Conservation (phyloP, 306 rosid genomes). For the Lupinus albus region DNA sequence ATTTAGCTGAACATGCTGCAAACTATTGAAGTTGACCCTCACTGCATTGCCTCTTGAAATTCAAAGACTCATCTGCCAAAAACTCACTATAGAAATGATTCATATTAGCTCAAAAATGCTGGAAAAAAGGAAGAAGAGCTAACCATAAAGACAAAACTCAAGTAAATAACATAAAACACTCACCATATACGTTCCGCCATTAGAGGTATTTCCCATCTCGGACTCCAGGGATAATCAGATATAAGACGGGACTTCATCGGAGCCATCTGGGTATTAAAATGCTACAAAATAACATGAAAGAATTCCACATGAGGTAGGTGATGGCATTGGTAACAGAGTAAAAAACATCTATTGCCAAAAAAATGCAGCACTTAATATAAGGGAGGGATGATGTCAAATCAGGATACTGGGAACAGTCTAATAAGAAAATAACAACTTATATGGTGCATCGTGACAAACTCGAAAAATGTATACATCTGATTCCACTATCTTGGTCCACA, state of each 20-base stretch:
- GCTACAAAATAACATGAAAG: constrained; percentile 51
- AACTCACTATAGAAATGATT: constrained; percentile 60
- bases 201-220: constrained; percentile 73
- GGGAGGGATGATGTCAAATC: background rate
- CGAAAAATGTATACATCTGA: no score
- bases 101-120: constrained; percentile 3
- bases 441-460: no score
- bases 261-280: constrained; percentile 70
- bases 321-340: constrained; percentile 1
- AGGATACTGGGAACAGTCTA: background rate
- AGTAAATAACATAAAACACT: constrained; percentile 41
- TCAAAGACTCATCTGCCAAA: constrained; percentile 76
- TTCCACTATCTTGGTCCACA: no score
- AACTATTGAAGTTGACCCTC: constrained; percentile 56
- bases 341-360: background rate
- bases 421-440: constrained; percentile 7
- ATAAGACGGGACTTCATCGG: constrained; percentile 64
- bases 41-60: constrained; percentile 83
- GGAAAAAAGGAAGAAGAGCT: background rate
- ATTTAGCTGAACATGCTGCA: constrained; percentile 16
- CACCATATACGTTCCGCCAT: constrained; percentile 83
- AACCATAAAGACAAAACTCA: background rate
- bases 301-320: constrained; percentile 5
- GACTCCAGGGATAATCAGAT: constrained; percentile 85
- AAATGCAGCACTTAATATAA: constrained; percentile 2